Evolutionary conservation across 805 yeast genomes (phyloP).

Genomic region (Pichia californica): DNA sequence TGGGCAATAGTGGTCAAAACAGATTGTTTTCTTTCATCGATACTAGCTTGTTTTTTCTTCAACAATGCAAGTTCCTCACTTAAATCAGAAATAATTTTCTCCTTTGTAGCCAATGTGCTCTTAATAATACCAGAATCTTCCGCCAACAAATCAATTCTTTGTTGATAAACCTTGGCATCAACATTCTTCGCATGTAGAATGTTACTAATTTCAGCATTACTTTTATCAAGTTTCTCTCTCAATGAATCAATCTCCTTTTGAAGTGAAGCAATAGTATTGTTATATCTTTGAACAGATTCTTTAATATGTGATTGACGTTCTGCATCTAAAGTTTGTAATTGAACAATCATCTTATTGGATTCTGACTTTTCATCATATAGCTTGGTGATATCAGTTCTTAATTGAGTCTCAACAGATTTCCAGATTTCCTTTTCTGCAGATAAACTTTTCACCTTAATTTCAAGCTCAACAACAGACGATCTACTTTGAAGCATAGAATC

Average conservation of each 20-base stretch:
- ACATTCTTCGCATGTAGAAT: slow-evolving; percentile 48
- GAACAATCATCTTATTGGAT: slow-evolving; percentile 50
- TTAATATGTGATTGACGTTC: slow-evolving; percentile 52
- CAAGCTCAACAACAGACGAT: slow-evolving; percentile 36
- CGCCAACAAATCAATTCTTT: slow-evolving; percentile 51
- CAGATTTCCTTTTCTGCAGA: slow-evolving; percentile 50
- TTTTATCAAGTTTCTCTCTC: slow-evolving; percentile 42
- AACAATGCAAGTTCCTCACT: slow-evolving; percentile 32
- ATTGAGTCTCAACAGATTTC: slow-evolving; percentile 41
- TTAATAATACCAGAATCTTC: slow-evolving; percentile 37
- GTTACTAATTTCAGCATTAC: slow-evolving; percentile 45
- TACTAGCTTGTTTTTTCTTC: slow-evolving; percentile 25
- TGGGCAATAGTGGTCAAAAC: slow-evolving; percentile 24
- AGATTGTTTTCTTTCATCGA: slow-evolving; percentile 24
- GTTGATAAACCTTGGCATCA: slow-evolving; percentile 50
- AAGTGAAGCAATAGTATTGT: slow-evolving; percentile 42
- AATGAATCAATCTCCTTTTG: slow-evolving; percentile 39
- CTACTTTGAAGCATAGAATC: slow-evolving; percentile 54
- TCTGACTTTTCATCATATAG: slow-evolving; percentile 53
- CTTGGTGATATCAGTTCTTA: slow-evolving; percentile 45
- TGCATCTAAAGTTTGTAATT: slow-evolving; percentile 52
- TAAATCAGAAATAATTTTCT: slow-evolving; percentile 33
- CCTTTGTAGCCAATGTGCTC: slow-evolving; percentile 38
- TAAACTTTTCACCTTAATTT: slow-evolving; percentile 41
- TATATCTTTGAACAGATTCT: slow-evolving; percentile 44